Percentiles rank a stretch among this genome's conserved stretches.
phyloP scores from a whole-genome alignment of 2,329 filamentous ascomycete species.

The Diaporthe destruens region DNA sequence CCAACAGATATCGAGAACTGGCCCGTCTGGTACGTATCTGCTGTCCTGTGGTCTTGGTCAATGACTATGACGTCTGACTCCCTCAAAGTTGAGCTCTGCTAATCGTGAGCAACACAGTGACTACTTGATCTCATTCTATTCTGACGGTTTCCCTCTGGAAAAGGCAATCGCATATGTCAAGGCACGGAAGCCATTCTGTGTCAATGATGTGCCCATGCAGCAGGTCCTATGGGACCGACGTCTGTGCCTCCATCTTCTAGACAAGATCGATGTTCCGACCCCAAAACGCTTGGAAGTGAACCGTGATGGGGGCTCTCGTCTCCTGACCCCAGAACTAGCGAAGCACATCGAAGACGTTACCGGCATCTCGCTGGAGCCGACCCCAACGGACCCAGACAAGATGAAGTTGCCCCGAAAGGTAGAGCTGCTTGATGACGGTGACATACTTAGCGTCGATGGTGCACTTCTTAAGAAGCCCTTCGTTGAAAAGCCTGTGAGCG shows the following conservation, averaged over 20 bases:
- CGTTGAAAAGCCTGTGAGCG: constrained; percentile 97
- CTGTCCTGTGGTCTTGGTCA: background rate
- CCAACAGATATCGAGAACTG: constrained; percentile 86
- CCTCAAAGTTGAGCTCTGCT: constrained; percentile 40
- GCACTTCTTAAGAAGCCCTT: constrained; percentile 88
- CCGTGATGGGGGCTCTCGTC: constrained; percentile 86
- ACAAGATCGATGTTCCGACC: constrained; percentile 90
- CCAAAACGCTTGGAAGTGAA: constrained; percentile 91
- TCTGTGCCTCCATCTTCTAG: constrained; percentile 87
- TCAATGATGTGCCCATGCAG: constrained; percentile 98
- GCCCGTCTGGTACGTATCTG: constrained; percentile 79
- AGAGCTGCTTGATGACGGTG: constrained; percentile 89
- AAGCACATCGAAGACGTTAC: constrained; percentile 85
- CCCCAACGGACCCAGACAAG: constrained; percentile 73
- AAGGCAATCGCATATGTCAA: constrained; percentile 97
- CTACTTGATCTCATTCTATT: constrained; percentile 98
- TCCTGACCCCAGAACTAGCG: constrained; percentile 83
- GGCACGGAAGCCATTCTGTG: constrained; percentile 93
- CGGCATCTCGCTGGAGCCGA: constrained; percentile 79
- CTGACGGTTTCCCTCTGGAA: constrained; percentile 94
- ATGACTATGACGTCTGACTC: background rate
- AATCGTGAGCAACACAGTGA: constrained; percentile 65
- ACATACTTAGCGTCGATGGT: constrained; percentile 90
- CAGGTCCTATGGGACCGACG: constrained; percentile 96
- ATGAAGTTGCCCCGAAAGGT: constrained; percentile 73